Base-by-base conservation (phyloP, 2,329 filamentous ascomycete species). In the Dactylellina leptospora region DNA sequence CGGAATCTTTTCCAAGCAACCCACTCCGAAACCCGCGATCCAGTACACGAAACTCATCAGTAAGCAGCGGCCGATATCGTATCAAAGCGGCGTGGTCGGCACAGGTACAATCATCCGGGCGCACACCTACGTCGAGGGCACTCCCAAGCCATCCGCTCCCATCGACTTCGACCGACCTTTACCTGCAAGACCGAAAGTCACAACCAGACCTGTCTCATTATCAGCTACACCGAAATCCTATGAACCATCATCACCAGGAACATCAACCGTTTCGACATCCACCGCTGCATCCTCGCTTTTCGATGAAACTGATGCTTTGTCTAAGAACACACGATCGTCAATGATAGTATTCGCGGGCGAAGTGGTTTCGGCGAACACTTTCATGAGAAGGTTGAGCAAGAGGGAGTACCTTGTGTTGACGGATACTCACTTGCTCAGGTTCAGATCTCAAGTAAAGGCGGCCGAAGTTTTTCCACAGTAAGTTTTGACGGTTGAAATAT, bases 341-440 rank as follows among this genome's bases (percentile, higher is more conserved):
- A 42, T 68, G 40, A 68, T 73, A n/a, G 36, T 73, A 30, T 73
- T 73, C 74, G 85, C 90, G 80, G 88, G 88, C 36, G 88, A 90
- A 77, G 86, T 90, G 13, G 88, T 90, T 79, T 90, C 86, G 10
- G 87, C 86, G 51, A 87, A 85, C 62, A 85, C 86, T 70, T 86
- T 90, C 83, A 89, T 90, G 79, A 83, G 88, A 78, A 90, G 89
- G 80, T 42, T 73, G 51, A 62, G 58, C 22, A 89, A 88, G 80
- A 88, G 85, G 79, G 88, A 90, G 78, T 91, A 89, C 76, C 81
- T 91, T 60, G 88, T 90, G 11, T 81, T 91, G 74, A 91, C 88
- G 4, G 88, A 90, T 74, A 85, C 84, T 4, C 86, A 90, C 78
- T 80, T 91, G 61, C 80, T 90, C 60, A 84, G 88, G 10, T 90